Evolutionary conservation across 164 flowering plant species (phyloP), one percentile per base, ranked within the genome.

Genomic region (Santalum album): DNA sequence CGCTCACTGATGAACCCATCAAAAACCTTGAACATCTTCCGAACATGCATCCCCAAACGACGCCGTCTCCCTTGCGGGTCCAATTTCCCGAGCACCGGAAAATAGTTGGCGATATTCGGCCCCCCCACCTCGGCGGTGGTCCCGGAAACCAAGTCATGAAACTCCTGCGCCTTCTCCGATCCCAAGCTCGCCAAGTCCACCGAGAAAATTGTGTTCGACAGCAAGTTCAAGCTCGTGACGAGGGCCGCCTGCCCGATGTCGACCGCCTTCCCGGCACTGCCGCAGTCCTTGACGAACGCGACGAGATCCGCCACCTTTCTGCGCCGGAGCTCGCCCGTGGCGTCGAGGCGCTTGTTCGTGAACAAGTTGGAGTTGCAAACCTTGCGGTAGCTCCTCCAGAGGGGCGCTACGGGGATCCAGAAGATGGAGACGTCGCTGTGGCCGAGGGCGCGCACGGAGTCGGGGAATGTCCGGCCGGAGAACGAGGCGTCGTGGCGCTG

Each of bases 101-200:
- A 69, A 60, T 44, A 72, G 43, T 77, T 78, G 0, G 57, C 60
- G 54, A 71, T 22, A 39, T 76, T 76, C 0, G 70, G 72, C n/a
- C 49, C 63, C 9, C 71, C 78, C 0, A 16, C 39, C 34, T 59
- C 76, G 25, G 61, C 69, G 68, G 63, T 61, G 15, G 60, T 17
- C 7, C 42, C 7, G 60, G 66, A 23, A 35, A 62, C 61, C 1
- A 51, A 4, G 18, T 69, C 64, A 51, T 62, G 59, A 21, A 71
- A 52, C 55, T 69, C 69, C 22, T 32, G 34, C 0, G 58, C 56
- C 0, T 17, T 20, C 0, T 60, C 57, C 2, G 63, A 60, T 18
- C 4, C 46, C 0, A 61, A 18, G 11, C 53, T 57, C 0, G 18
- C 60, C 62, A 73, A 23, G 36, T 77, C 78, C 1, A 27, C 15